Conservation (phyloP, 2,329 filamentous ascomycete genomes). For the Hysterium pulicare region DNA sequence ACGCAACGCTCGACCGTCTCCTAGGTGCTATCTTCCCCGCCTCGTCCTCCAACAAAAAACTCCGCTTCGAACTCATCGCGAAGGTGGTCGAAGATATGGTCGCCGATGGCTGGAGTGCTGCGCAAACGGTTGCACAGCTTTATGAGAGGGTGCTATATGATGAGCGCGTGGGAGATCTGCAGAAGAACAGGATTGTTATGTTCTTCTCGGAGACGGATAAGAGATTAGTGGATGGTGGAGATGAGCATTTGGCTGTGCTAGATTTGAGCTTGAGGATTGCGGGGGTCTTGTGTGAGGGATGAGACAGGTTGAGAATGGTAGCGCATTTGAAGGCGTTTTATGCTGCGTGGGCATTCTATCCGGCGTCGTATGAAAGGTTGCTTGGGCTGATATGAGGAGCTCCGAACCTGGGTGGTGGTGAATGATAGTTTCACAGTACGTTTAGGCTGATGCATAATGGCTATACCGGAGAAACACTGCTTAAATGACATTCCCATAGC, state of each 20-base stretch:
- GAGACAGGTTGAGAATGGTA: constrained; percentile 7
- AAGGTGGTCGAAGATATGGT: constrained; percentile 85
- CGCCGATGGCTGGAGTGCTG: constrained; percentile 94
- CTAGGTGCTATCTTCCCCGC: constrained; percentile 70
- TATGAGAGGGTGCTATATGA: constrained; percentile 82
- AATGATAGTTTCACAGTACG: too few relatives aligned
- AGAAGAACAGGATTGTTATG: constrained; percentile 87
- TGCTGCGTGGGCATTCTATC: too few relatives aligned
- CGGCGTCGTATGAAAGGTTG: too few relatives aligned
- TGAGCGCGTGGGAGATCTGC: constrained; percentile 75
- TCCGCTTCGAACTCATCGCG: constrained; percentile 68
- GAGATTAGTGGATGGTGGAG: constrained; percentile 86
- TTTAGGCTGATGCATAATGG: too few relatives aligned
- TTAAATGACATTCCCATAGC: too few relatives aligned
- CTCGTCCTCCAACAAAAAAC: constrained; percentile 44
- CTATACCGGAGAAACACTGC: too few relatives aligned
- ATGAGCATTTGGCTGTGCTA: constrained; percentile 88
- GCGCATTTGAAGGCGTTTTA: too few relatives aligned
- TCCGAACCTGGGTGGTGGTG: too few relatives aligned
- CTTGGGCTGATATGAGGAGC: too few relatives aligned
- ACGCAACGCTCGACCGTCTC: constrained; percentile 66
- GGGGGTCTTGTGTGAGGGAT: constrained; percentile 57
- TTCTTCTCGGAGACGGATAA: constrained; percentile 95
- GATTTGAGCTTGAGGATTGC: constrained; percentile 82
- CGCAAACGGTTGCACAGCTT: constrained; percentile 79